Percentiles rank a stretch among this genome's conserved stretches.
Conservation (phyloP, 768 basidiomycete species). For the Rhodotorula diobovata region DNA sequence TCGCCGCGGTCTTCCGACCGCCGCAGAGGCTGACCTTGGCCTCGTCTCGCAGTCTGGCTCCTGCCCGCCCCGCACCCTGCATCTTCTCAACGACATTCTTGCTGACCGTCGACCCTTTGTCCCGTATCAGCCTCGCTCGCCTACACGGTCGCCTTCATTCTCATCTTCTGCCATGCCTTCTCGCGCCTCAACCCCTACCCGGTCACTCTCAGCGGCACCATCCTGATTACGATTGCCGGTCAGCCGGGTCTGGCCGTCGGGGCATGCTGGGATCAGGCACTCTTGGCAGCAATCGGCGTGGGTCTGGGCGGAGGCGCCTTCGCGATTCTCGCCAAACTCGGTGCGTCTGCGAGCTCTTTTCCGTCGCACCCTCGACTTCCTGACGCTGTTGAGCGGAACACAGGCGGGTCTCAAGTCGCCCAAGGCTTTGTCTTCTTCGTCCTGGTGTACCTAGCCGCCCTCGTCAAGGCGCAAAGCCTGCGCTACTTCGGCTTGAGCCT, state of each 20-base stretch:
- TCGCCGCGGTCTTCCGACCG: no score
- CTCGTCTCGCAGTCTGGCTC: background rate
- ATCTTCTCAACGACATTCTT: no score
- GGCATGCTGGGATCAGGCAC: slow-evolving; percentile 17
- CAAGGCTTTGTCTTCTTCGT: slow-evolving; percentile 45
- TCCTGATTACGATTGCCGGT: slow-evolving; percentile 20
- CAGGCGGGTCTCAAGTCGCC: slow-evolving; percentile 1
- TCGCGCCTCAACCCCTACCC: slow-evolving; percentile 8
- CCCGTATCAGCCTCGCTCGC: background rate
- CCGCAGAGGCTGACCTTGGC: background rate
- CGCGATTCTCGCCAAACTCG: slow-evolving; percentile 28
- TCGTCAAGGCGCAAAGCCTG: slow-evolving; percentile 14
- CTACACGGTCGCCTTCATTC: slow-evolving; percentile 16
- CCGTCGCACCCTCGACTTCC: background rate
- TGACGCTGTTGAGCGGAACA: background rate
- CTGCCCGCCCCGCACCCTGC: no score
- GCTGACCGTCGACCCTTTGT: background rate
- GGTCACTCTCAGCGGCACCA: slow-evolving; percentile 37
- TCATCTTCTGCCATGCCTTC: slow-evolving; percentile 20
- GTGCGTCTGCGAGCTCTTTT: slow-evolving; percentile 10
- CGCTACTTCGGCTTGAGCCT: slow-evolving; percentile 28
- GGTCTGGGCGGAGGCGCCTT: slow-evolving; percentile 41
- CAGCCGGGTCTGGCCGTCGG: slow-evolving; percentile 19
- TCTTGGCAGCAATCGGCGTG: slow-evolving; percentile 41
- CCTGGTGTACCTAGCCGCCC: slow-evolving; percentile 40